Base-by-base conservation (phyloP, 129 eudicot species). In the Flaveria ramosissima region DNA sequence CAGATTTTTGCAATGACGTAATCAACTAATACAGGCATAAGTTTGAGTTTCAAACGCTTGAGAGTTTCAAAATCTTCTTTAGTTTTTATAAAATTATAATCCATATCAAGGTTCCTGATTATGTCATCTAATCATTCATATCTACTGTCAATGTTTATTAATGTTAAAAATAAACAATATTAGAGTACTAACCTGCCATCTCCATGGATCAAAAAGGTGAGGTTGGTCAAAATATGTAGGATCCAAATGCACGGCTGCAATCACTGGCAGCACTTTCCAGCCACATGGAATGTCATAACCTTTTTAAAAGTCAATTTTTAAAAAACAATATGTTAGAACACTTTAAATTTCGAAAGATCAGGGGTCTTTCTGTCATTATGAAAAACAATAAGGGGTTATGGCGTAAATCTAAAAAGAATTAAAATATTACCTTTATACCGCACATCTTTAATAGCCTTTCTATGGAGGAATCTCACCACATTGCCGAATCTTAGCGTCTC, bases 241-340 rank as follows among this genome's bases (percentile, higher is more conserved):
- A 94, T 94, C 98, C 87, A 94, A 91, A 82, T 94, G 98, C 92
- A 84, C 93, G 80, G 98, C 97, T 85, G 98, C 86, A 71, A 94
- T 85, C 82, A 94, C 98, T 81, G 98, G 98, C 48, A 94, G 81
- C 83, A 94, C 98, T 87, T 94, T 94, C 98, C 98, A 94, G 23
- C 98, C 98, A 86, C 98, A 79, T 91, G 97, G 96, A 91, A 94
- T 94, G 96, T 94, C 98, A 87, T 90, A 91, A 59, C 97, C 98
- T 94, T 85, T 70, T 56, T 47, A 70, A 57, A 78, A 72, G 81
- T 77, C 85, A 77, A 71, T 60, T 67, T 68, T 42, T 13, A 46
- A 53, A 39, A 50, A 13, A 60, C 1, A 36, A 36, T 0, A 12
- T 23, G 41, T 42, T 6, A 27, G 20, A 15, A 55, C 69, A 45